Base-by-base conservation (phyloP, 1,284 basidiomycete genomes). In the Takashimella tepidaria region DNA sequence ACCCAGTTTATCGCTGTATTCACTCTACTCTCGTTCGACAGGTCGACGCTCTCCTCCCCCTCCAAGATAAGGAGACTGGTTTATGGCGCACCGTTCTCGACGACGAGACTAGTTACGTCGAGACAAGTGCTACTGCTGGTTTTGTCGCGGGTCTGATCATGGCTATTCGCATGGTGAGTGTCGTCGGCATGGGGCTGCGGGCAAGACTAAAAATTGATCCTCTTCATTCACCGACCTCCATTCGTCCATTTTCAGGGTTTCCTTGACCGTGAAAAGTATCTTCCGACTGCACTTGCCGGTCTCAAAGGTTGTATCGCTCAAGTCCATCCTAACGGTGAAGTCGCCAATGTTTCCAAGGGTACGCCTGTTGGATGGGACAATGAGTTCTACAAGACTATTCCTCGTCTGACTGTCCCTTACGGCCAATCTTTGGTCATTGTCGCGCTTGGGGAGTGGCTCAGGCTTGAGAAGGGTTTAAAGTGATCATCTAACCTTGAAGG, bases 71-170 rank as follows among this genome's bases (percentile, higher is more conserved):
- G 26, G 44, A 54, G 24, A 76, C 78, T 2, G 82, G 82, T 0
- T 67, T 83, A 6, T 83, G 82, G 81, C 81, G 82, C 59, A 84
- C 82, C 5, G 74, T 83, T 52, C 67, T 84, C 44, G 78, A 80
- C 62, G 81, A 83, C 64, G 65, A 77, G 4, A 76, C 73, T 3
- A 80, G 79, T 37, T 83, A 83, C 66, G 72, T 83, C 46, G 81
- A 83, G 61, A 77, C 80, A 10, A 82, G 80, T 5, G 80, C 80
- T 6, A 80, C 80, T 2, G 82, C 82, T 13, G 82, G 82, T 3
- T 83, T 83, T 56, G 79, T 80, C 11, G 82, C 80, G 53, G 82
- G 81, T 1, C 80, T 82, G 13, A 19, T 54, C 3, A 26, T 24
- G 12, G 21, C 27, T 16, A 12, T 52, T 19, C 48, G 49, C n/a